Evolutionary conservation across 1,284 basidiomycete genomes (phyloP).

Genomic region (Apiotrichum porosum): DNA sequence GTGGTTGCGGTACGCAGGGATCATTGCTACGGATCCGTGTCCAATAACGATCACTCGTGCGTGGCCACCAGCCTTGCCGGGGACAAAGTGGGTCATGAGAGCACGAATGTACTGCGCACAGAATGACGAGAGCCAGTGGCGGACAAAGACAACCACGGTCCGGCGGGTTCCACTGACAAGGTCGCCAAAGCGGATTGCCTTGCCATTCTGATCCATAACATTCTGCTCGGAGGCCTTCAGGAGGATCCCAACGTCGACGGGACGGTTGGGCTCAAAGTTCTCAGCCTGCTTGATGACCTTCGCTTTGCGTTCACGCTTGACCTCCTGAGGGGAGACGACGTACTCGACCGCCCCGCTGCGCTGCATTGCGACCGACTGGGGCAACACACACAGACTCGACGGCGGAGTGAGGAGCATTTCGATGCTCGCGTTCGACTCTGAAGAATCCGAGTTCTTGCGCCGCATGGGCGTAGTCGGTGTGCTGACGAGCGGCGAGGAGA

Average conservation of each 20-base stretch:
- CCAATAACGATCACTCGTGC: conserved; percentile 61
- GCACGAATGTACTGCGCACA: conserved; percentile 81
- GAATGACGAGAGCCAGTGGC: conserved; percentile 59
- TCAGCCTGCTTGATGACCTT: conserved; percentile 5
- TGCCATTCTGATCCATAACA: conserved; percentile 64
- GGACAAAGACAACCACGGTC: conserved; percentile 60
- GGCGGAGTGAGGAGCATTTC: too few relatives aligned
- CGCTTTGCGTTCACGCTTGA: not conserved
- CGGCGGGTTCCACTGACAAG: conserved; percentile 54
- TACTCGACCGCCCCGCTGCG: too few relatives aligned
- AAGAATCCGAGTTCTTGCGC: too few relatives aligned
- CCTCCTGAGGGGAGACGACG: not conserved
- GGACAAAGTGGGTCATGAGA: conserved; percentile 55
- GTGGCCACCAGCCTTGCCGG: conserved; percentile 53
- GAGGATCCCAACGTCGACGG: conserved; percentile 47
- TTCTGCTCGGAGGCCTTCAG: conserved; percentile 59
- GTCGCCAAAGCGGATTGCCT: conserved; percentile 64
- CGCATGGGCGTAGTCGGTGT: not conserved
- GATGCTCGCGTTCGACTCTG: too few relatives aligned
- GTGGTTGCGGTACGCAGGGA: conserved; percentile 46
- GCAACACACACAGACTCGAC: too few relatives aligned
- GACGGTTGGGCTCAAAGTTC: conserved; percentile 24
- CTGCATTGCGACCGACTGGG: too few relatives aligned
- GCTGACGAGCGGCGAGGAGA: not conserved
- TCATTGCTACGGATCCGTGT: conserved; percentile 53